Base-by-base conservation (phyloP, 78 protist species). In the Reticulomyxa filosa region DNA sequence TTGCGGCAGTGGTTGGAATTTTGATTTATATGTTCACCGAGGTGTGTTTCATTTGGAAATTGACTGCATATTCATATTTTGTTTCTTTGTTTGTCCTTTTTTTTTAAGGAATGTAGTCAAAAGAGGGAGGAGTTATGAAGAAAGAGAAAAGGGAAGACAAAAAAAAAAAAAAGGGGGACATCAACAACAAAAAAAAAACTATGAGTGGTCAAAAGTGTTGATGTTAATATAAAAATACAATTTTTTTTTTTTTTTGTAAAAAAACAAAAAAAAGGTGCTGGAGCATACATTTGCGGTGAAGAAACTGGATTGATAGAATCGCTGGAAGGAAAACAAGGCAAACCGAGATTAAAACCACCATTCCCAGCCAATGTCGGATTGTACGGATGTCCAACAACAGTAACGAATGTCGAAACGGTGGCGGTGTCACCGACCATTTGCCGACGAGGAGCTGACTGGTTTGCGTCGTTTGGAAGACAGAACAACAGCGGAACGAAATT, bases 211-310 rank as follows among this genome's bases (percentile, higher is more conserved):
- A n/a, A n/a, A n/a, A n/a, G n/a, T n/a, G n/a, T n/a, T n/a, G n/a
- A n/a, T n/a, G n/a, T n/a, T n/a, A n/a, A n/a, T n/a, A n/a, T n/a
- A n/a, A n/a, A n/a, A 3, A 32, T 61, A 6, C 20, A 26, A 4
- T n/a, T n/a, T n/a, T n/a, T n/a, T n/a, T n/a, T n/a, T n/a, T 61
- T 25, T 26, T 61, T 39, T 90, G 94, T n/a, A n/a, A n/a, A n/a
- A n/a, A n/a, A n/a, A n/a, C n/a, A n/a, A n/a, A n/a, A n/a, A 42
- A 20, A 42, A 20, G 17, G 29, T 22, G 93, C 90, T 0, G 99
- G 99, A 33, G 99, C 99, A 11, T 95, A 95, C 77, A 92, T 95
- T 65, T 95, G 99, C 65, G 99, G 99, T 25, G 99, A 95, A 66
- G 99, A 95, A 59, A 90, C 99, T 7, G 93, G 94, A 2, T 74